Percentiles rank a stretch among this genome's conserved stretches.
Conservation (phyloP, 148 eudicot genomes). For the Silene latifolia region DNA sequence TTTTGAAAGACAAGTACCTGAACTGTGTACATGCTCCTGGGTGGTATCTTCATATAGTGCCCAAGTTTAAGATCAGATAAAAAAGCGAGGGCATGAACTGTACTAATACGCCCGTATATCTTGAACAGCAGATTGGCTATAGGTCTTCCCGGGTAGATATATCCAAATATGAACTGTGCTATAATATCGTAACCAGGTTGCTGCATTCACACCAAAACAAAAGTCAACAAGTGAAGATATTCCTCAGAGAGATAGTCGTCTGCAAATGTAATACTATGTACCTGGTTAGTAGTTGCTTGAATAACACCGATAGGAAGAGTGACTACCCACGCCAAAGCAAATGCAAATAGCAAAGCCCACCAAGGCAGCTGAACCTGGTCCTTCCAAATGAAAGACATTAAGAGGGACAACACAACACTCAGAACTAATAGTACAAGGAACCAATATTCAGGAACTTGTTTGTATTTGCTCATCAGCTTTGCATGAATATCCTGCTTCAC, state of each 20-base stretch:
- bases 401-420: conserved; percentile 60
- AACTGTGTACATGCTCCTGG: conserved; percentile 86
- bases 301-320: conserved; percentile 98
- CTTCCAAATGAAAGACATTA: conserved; percentile 86
- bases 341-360: conserved; percentile 98
- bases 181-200: conserved; percentile 99
- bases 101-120: conserved; percentile 89
- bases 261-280: conserved; percentile 11
- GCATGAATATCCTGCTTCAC: conserved; percentile 73
- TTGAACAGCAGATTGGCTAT: conserved; percentile 94
- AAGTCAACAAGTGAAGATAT: not conserved
- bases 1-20: conserved; percentile 41
- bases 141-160: conserved; percentile 87
- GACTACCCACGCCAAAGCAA: conserved; percentile 75
- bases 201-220: conserved; percentile 43
- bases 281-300: conserved; percentile 99
- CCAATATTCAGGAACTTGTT: conserved; percentile 96
- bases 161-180: conserved; percentile 92
- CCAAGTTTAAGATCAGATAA: conserved; percentile 95
- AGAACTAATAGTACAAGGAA: conserved; percentile 52
- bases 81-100: conserved; percentile 83
- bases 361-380: conserved; percentile 94
- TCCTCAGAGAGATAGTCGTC: not conserved
- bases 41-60: conserved; percentile 99
- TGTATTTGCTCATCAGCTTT: conserved; percentile 81